Conservation (phyloP, 1,284 basidiomycete species). For the Pisolithus thermaeus region DNA sequence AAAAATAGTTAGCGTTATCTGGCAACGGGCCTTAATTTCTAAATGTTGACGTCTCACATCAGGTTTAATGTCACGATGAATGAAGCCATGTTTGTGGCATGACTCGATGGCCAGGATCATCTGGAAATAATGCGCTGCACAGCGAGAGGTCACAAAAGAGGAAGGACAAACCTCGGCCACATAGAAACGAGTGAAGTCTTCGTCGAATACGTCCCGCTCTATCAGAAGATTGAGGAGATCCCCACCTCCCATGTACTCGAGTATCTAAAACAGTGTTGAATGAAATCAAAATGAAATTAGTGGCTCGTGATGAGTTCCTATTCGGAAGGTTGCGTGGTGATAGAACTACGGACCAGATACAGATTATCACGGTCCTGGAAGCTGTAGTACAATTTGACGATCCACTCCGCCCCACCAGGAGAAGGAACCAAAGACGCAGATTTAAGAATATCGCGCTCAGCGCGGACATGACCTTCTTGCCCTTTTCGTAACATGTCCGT, state of each 20-base stretch:
- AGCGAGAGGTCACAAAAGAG: constrained; percentile 17
- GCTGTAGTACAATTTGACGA: constrained; percentile 88
- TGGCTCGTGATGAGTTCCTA: constrained; percentile 12
- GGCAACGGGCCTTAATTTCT: constrained; percentile 27
- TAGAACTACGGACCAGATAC: constrained; percentile 71
- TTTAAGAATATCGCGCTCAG: constrained; percentile 85
- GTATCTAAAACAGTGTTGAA: constrained; percentile 52
- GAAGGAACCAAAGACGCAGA: constrained; percentile 70
- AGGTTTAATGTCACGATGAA: constrained; percentile 96
- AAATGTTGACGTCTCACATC: constrained; percentile 51
- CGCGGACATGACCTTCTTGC: constrained; percentile 95
- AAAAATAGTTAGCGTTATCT: constrained; percentile 21
- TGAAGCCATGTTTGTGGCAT: constrained; percentile 92
- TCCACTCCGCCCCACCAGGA: constrained; percentile 79
- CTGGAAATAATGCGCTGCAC: constrained; percentile 36
- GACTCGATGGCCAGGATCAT: constrained; percentile 96
- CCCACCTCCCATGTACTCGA: constrained; percentile 94
- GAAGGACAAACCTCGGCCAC: constrained; percentile 70
- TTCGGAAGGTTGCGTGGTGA: constrained; percentile 23
- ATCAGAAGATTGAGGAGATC: constrained; percentile 95
- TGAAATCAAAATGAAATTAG: constrained; percentile 55
- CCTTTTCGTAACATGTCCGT: constrained; percentile 95
- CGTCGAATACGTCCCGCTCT: constrained; percentile 89
- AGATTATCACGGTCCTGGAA: constrained; percentile 91
- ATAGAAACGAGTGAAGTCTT: constrained; percentile 93